phyloP scores from a whole-genome alignment of 305 asterid species.

The Fraxinus angustifolia region DNA sequence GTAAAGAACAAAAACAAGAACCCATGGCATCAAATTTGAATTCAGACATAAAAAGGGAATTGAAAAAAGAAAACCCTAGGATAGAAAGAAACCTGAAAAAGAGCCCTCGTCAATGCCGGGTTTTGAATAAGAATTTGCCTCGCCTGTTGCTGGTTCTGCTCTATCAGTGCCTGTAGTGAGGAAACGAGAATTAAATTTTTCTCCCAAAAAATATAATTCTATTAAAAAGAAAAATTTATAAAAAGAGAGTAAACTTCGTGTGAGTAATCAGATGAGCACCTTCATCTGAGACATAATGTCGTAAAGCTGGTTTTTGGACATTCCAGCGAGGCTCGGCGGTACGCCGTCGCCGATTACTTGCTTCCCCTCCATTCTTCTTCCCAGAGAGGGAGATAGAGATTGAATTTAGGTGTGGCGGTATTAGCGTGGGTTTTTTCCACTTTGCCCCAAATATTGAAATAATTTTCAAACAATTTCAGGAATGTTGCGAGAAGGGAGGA shows the following conservation, averaged over 20 bases:
- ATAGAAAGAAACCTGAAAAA: constrained; percentile 63
- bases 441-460: too few species aligned
- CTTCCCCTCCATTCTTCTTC: constrained; percentile 58
- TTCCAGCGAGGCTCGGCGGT: constrained; percentile 69
- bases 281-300: constrained; percentile 93
- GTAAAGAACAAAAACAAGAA: neutral
- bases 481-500: too few species aligned
- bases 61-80: constrained; percentile 15
- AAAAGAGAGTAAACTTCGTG: neutral
- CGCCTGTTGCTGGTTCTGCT: constrained; percentile 88
- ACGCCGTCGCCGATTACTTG: constrained; percentile 64
- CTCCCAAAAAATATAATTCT: neutral
- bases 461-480: too few species aligned
- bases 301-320: constrained; percentile 80
- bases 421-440: neutral
- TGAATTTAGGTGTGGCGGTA: neutral
- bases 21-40: constrained; percentile 2
- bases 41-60: neutral
- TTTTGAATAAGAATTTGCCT: constrained; percentile 83
- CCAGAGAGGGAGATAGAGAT: neutral
- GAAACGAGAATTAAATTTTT: constrained; percentile 12
- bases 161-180: constrained; percentile 60
- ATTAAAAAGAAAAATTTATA: neutral
- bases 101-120: constrained; percentile 77
- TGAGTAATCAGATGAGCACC: constrained; percentile 32